Conservation (phyloP, 441 rosid species). For the Jatropha podagrica region DNA sequence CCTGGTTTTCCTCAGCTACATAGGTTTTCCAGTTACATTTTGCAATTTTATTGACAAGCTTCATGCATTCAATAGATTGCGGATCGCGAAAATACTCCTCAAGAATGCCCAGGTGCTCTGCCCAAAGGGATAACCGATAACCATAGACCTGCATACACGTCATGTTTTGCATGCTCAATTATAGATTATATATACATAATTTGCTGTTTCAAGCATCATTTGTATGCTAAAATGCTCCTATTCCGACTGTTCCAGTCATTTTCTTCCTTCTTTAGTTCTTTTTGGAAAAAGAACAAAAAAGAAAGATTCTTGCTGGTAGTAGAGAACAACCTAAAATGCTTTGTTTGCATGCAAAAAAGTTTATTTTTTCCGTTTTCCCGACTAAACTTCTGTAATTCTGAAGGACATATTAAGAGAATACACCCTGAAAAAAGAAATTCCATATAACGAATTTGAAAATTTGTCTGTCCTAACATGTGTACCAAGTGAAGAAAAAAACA, state of each 20-base stretch:
- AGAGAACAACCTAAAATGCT: too few species aligned
- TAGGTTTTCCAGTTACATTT: constrained; percentile 46
- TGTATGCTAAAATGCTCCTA: too few species aligned
- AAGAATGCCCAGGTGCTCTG: constrained; percentile 45
- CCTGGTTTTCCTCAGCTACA: constrained; percentile 31
- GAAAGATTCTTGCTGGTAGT: too few species aligned
- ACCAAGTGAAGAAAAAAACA: not conserved
- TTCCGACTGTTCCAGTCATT: too few species aligned
- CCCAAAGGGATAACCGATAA: constrained; percentile 62
- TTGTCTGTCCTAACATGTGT: not conserved
- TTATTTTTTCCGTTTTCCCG: too few species aligned
- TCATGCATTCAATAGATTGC: constrained; percentile 36
- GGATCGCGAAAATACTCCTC: constrained; percentile 45
- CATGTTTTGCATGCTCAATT: not conserved
- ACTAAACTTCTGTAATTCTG: too few species aligned
- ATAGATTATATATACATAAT: not conserved
- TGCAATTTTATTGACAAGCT: constrained; percentile 38
- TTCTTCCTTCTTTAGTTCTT: too few species aligned
- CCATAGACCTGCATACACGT: constrained; percentile 45
- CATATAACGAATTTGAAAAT: not conserved
- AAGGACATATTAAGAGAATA: not conserved
- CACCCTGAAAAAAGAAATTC: too few species aligned
- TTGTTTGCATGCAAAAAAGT: too few species aligned
- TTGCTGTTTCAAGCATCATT: not conserved
- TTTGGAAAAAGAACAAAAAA: too few species aligned